Conservation (phyloP, 176 grass and related monocot species). For the Bromus sterilis region DNA sequence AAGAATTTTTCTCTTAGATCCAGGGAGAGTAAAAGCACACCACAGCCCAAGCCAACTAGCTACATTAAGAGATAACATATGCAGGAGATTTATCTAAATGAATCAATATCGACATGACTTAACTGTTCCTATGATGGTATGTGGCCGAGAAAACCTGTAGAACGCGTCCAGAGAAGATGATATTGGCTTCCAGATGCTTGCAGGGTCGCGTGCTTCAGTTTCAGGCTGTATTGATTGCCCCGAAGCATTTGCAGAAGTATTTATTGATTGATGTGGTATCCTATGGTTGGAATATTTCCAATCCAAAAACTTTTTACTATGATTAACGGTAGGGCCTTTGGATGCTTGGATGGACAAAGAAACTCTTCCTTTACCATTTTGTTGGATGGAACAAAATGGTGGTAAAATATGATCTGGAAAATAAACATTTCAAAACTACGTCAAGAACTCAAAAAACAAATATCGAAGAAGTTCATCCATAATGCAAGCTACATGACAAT, state of each 20-base stretch:
- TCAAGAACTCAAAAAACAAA: background rate
- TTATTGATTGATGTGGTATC: constrained; percentile 22
- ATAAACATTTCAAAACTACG: background rate
- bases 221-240: constrained; percentile 48
- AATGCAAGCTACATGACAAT: background rate
- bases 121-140: constrained; percentile 99
- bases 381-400: constrained; percentile 17
- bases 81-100: background rate
- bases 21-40: background rate
- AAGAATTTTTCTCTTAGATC: constrained; percentile 26
- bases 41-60: background rate
- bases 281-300: constrained; percentile 26
- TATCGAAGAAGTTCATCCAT: background rate
- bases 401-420: constrained; percentile 39
- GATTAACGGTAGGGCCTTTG: background rate
- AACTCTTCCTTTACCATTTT: constrained; percentile 1
- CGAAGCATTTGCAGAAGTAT: constrained; percentile 38
- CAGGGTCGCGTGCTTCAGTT: constrained; percentile 43
- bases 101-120: constrained; percentile 26
- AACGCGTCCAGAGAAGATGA: constrained; percentile 73
- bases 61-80: background rate
- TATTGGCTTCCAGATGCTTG: constrained; percentile 49
- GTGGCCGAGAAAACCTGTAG: constrained; percentile 95
- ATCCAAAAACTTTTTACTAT: constrained; percentile 13
- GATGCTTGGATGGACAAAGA: constrained; percentile 25